These are phyloP conservation scores for Pyrenochaeta sp. DNA, from an alignment of 2,329 filamentous ascomycete genomes.

Conservation along the genomic window DNA sequence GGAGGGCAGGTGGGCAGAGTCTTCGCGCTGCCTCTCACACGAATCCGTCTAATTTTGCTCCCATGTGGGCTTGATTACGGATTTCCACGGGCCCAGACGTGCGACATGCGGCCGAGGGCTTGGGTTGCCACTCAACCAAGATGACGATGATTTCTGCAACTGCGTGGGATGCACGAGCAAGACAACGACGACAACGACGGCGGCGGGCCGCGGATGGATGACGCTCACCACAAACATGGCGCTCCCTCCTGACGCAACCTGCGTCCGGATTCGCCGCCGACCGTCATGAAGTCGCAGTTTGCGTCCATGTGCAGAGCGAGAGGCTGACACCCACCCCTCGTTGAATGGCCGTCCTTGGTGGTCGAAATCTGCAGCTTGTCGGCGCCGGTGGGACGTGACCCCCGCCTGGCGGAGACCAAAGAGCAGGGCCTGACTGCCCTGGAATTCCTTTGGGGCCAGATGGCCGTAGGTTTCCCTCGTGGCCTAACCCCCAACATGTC, in stretches of 20 bases:
- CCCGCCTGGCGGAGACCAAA: neutral
- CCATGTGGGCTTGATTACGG: constrained; percentile 31
- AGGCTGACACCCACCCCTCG: constrained; percentile 9
- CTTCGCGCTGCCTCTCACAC: neutral
- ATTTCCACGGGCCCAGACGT: constrained; percentile 22
- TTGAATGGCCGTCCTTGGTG: constrained; percentile 18
- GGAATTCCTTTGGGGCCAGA: constrained; percentile 12
- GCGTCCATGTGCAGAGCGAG: constrained; percentile 26
- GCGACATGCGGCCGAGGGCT: constrained; percentile 23
- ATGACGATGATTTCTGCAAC: constrained; percentile 24
- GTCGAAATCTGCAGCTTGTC: constrained; percentile 13
- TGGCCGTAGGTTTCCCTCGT: constrained; percentile 23
- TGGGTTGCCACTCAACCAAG: constrained; percentile 22
- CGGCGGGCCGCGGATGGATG: constrained; percentile 20
- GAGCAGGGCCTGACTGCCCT: constrained; percentile 12
- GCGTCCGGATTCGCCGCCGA: constrained; percentile 23
- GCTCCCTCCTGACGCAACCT: constrained; percentile 4
- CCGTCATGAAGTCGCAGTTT: constrained; percentile 19
- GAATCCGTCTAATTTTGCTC: constrained; percentile 13
- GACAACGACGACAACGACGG: neutral
- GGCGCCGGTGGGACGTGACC: constrained; percentile 20
- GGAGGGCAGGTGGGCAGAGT: neutral
- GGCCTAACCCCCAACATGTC: constrained; percentile 11
- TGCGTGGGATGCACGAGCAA: constrained; percentile 21
- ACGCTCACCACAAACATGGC: constrained; percentile 18